Conservation (phyloP, 106 monocot species). For the Agapanthus africanus region DNA sequence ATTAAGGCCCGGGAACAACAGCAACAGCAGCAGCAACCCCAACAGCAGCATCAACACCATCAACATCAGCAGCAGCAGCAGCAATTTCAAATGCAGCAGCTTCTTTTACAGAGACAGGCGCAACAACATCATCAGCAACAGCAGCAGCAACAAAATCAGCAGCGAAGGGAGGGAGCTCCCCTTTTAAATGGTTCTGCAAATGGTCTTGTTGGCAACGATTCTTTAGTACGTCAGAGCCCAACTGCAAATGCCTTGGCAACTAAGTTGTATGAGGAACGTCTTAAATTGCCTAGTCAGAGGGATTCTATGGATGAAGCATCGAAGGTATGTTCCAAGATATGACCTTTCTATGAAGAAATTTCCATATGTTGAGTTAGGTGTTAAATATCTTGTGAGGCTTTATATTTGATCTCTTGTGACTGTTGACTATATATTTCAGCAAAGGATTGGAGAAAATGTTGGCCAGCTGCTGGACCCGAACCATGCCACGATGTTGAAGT, state of each 20-base stretch:
- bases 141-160: slow-evolving; percentile 45
- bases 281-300: slow-evolving; percentile 59
- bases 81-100: slow-evolving; percentile 38
- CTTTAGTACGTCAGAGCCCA: slow-evolving; percentile 54
- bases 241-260: slow-evolving; percentile 70
- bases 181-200: slow-evolving; percentile 53
- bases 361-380: background rate
- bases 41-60: too few species aligned
- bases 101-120: slow-evolving; percentile 32
- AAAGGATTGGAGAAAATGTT: slow-evolving; percentile 24
- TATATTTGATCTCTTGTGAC: background rate
- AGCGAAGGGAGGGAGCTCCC: slow-evolving; percentile 41
- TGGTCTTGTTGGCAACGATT: slow-evolving; percentile 47
- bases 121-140: slow-evolving; percentile 45
- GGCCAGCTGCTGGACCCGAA: slow-evolving; percentile 49
- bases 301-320: slow-evolving; percentile 64
- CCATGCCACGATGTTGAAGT: slow-evolving; percentile 49
- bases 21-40: slow-evolving; percentile 29
- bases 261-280: slow-evolving; percentile 74
- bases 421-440: slow-evolving; percentile 9
- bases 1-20: slow-evolving; percentile 38
- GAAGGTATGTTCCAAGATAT: slow-evolving; percentile 39
- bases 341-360: background rate
- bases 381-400: background rate
- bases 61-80: slow-evolving; percentile 43